These are phyloP conservation scores for Botrytis elliptica DNA, from an alignment of 2,329 filamentous ascomycete species.

Conservation along the genomic window DNA sequence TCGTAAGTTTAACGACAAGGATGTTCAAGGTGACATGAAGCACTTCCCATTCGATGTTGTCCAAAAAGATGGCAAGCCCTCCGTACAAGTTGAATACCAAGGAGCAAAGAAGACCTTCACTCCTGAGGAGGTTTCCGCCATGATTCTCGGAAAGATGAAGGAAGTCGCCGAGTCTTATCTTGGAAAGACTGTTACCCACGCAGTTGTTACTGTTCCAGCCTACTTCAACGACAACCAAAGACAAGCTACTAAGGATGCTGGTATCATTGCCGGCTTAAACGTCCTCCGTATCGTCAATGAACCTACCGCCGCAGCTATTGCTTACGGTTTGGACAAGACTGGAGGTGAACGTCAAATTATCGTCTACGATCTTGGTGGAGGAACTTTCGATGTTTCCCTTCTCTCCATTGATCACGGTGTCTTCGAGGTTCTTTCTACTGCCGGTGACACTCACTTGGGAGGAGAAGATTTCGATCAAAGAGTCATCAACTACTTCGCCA, in stretches of 20 bases:
- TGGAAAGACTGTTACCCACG: conserved; percentile 80
- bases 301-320: conserved; percentile 91
- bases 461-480: conserved; percentile 99
- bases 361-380: conserved; percentile 91
- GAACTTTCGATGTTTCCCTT: conserved; percentile 92
- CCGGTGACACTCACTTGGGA: conserved; percentile 95
- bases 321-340: conserved; percentile 88
- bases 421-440: conserved; percentile 91
- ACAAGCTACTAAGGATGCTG: conserved; percentile 95
- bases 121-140: conserved; percentile 76
- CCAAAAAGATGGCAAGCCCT: conserved; percentile 86
- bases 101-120: conserved; percentile 69
- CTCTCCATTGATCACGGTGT: conserved; percentile 89
- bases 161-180: conserved; percentile 77
- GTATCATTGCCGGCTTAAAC: conserved; percentile 87
- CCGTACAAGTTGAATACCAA: conserved; percentile 64
- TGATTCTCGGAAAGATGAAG: conserved; percentile 84
- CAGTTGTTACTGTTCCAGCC: conserved; percentile 90
- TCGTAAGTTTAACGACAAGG: conserved; percentile 78
- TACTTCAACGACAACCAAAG: conserved; percentile 99
- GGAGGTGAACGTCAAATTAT: conserved; percentile 83
- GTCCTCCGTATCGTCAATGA: conserved; percentile 97
- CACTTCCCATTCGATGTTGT: conserved; percentile 97
- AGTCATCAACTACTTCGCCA: conserved; percentile 93
- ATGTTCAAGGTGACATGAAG: conserved; percentile 92